Base-by-base conservation (phyloP, 345 rosid species). In the Lepidium didymum region DNA sequence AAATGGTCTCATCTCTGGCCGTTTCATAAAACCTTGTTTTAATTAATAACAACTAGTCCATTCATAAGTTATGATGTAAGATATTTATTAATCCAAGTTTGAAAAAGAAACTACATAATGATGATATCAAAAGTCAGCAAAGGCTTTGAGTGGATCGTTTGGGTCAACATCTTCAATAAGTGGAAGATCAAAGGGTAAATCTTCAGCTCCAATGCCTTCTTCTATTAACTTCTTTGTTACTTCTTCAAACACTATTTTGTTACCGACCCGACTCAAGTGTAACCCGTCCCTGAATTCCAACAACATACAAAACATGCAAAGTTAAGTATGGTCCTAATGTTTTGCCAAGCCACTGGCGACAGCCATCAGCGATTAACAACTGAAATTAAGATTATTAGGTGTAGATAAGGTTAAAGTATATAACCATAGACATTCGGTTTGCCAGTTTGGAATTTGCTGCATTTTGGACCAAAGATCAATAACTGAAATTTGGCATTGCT, bases 391-490 rank as follows among this genome's bases (percentile, higher is more conserved):
- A 27, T 27, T 27, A 27, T 27, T 27, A 21, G 10, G 12, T 56
- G 10, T 14, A 11, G 9, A 13, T 34, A 58, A 60, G 41, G 35
- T 27, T 42, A 14, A 14, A 37, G 27, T 64, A 16, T 64, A 36
- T 69, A 23, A 75, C 75, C 79, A 69, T 31, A 93, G 84, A 77
- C 66, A 87, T 64, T 84, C 69, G 4, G 43, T 82, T 56, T 75
- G 56, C 98, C 97, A 93, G 42, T 77, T 80, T 14, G 89, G 69
- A 49, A 63, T 67, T 56, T 87, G 72, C 67, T 90, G 98, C 87
- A 93, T 87, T 81, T 76, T 86, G 59, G 85, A 78, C 96, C 98
- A 93, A 61, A 90, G 85, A 72, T 90, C 88, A 1, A 88, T 15
- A 51, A 62, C 82, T 3, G 85, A 78, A 29, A 86, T 38, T 29